Evolutionary conservation across 2,329 filamentous ascomycete genomes (phyloP).

Genomic region (Neofusicoccum umdonicola): DNA sequence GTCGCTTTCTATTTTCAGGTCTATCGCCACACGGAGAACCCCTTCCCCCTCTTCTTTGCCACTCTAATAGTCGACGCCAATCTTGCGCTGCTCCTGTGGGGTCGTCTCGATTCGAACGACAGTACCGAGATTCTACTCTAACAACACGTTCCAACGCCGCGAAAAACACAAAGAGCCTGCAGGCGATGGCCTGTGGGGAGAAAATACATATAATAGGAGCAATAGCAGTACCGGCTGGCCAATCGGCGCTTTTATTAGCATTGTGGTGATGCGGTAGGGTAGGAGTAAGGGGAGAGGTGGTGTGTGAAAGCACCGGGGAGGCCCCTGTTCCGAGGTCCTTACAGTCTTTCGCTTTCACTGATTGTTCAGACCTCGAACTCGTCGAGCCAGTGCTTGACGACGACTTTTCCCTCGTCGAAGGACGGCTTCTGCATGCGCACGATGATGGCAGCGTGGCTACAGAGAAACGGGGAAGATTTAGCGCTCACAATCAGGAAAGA

Average conservation of each 20-base stretch:
- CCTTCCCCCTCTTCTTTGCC: background rate
- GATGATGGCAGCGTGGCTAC: conserved; percentile 84
- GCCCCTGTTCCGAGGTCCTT: background rate
- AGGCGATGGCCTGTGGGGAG: background rate
- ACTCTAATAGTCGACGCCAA: background rate
- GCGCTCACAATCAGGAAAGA: conserved; percentile 30
- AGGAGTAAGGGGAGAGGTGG: background rate
- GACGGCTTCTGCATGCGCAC: conserved; percentile 63
- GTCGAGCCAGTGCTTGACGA: conserved; percentile 77
- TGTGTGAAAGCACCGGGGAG: background rate
- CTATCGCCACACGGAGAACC: background rate
- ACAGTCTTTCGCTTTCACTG: background rate
- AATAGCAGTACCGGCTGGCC: background rate
- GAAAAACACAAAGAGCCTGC: background rate
- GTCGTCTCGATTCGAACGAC: background rate
- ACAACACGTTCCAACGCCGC: background rate
- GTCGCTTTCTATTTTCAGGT: background rate
- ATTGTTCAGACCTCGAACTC: conserved; percentile 62
- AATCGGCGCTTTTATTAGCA: background rate
- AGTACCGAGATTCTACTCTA: background rate
- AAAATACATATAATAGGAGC: background rate
- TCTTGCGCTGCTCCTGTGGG: background rate
- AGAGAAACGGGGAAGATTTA: background rate
- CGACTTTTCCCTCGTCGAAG: conserved; percentile 74
- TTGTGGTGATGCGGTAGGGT: background rate